Conservation (phyloP, 2,329 filamentous ascomycete species). For the Annulohypoxylon truncatum region DNA sequence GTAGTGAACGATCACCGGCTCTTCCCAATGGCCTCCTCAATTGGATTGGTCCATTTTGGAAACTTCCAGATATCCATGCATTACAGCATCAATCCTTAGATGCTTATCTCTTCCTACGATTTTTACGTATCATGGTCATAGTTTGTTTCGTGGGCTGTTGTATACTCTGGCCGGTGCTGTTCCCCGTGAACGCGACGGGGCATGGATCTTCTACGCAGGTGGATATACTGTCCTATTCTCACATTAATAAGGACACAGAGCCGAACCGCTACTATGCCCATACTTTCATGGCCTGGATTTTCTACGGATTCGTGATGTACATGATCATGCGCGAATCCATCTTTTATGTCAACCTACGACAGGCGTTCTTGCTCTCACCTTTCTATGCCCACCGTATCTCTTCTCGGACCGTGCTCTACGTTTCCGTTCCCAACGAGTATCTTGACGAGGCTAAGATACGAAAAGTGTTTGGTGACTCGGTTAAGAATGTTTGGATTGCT, state of each 20-base stretch:
- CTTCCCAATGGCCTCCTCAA: constrained; percentile 72
- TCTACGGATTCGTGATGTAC: constrained; percentile 88
- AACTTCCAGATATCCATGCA: constrained; percentile 78
- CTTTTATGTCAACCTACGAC: constrained; percentile 91
- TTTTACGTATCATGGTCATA: constrained; percentile 79
- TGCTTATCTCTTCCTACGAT: constrained; percentile 90
- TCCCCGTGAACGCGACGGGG: constrained; percentile 88
- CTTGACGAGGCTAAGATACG: constrained; percentile 81
- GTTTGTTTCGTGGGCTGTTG: constrained; percentile 85
- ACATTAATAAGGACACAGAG: constrained; percentile 67
- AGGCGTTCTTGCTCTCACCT: constrained; percentile 90
- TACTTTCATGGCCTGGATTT: constrained; percentile 82
- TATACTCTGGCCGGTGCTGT: constrained; percentile 89
- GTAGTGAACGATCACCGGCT: constrained; percentile 67
- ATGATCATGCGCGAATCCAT: constrained; percentile 88
- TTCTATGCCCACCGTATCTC: constrained; percentile 87
- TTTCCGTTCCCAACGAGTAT: constrained; percentile 83
- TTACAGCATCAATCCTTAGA: constrained; percentile 94
- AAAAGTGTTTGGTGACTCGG: constrained; percentile 82
- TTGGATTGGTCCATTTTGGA: constrained; percentile 76
- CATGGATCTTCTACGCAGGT: constrained; percentile 73
- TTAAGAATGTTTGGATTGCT: constrained; percentile 86
- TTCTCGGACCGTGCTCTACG: constrained; percentile 89
- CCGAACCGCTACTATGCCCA: constrained; percentile 83
- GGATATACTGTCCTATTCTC: constrained; percentile 82